Evolutionary conservation across 306 rosid species (phyloP).

Genomic region (Cucurbita ficifolia): DNA sequence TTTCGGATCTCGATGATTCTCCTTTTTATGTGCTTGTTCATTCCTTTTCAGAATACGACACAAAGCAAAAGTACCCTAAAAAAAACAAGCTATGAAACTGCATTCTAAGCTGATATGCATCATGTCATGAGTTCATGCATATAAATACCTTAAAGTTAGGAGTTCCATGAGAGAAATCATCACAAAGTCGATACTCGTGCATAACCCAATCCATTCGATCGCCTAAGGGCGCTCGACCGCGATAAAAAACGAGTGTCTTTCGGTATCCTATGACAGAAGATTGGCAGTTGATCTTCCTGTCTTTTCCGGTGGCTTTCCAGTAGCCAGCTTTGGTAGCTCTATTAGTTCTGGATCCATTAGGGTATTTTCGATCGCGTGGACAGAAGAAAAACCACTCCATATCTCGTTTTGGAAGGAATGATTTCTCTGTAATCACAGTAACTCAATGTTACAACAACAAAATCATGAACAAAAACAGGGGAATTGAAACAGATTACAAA

Average conservation of each 20-base stretch:
- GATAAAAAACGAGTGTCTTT: conserved; percentile 76
- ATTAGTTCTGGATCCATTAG: conserved; percentile 83
- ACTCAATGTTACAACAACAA: neutral
- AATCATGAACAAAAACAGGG: neutral
- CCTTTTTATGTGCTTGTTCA: conserved; percentile 30
- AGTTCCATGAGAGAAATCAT: conserved; percentile 39
- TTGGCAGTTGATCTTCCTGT: conserved; percentile 50
- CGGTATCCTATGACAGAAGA: conserved; percentile 49
- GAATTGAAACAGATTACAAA: no score
- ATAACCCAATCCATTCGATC: conserved; percentile 78
- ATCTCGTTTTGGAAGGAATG: conserved; percentile 66
- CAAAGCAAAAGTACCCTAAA: conserved; percentile 65
- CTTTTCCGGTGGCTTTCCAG: conserved; percentile 98
- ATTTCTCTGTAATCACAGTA: conserved; percentile 43
- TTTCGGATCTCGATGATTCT: conserved; percentile 32
- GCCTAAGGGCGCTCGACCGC: conserved; percentile 83
- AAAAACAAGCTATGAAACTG: neutral
- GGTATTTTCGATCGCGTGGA: conserved; percentile 76
- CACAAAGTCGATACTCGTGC: conserved; percentile 84
- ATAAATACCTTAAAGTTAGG: conserved; percentile 42
- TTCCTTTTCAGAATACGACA: conserved; percentile 73
- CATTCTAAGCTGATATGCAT: neutral
- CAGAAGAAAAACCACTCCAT: conserved; percentile 98
- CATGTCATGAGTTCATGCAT: neutral
- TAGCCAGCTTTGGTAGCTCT: conserved; percentile 91